Conservation (phyloP, 768 basidiomycete genomes). For the Termitomyces sp. region DNA sequence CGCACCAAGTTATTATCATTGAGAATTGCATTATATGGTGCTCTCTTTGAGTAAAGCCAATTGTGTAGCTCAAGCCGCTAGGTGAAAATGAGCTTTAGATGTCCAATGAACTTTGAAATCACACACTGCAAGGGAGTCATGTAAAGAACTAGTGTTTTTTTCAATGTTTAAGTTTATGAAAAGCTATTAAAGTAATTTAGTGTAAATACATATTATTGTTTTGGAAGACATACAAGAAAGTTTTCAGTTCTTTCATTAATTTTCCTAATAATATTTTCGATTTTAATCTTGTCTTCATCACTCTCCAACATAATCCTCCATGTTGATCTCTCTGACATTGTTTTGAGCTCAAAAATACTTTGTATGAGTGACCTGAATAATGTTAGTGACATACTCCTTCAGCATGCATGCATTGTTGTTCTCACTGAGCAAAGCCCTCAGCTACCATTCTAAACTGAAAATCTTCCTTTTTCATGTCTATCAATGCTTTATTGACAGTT, state of each 20-base stretch:
- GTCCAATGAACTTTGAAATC: background rate
- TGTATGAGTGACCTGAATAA: background rate
- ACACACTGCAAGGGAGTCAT: background rate
- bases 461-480: background rate
- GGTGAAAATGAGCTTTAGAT: background rate
- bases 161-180: background rate
- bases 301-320: background rate
- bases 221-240: background rate
- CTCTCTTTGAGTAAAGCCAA: background rate
- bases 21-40: background rate
- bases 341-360: background rate
- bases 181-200: background rate
- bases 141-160: background rate
- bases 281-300: background rate
- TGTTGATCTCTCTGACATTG: background rate
- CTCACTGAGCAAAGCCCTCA: background rate
- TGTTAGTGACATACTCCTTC: background rate
- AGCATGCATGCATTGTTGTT: background rate
- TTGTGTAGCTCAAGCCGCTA: background rate
- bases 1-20: background rate
- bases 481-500: background rate
- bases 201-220: background rate
- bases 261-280: background rate
- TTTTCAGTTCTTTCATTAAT: background rate
- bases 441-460: background rate